Evolutionary conservation across 805 yeast genomes (phyloP).

Genomic region (Debaryomyces prosopidis): DNA sequence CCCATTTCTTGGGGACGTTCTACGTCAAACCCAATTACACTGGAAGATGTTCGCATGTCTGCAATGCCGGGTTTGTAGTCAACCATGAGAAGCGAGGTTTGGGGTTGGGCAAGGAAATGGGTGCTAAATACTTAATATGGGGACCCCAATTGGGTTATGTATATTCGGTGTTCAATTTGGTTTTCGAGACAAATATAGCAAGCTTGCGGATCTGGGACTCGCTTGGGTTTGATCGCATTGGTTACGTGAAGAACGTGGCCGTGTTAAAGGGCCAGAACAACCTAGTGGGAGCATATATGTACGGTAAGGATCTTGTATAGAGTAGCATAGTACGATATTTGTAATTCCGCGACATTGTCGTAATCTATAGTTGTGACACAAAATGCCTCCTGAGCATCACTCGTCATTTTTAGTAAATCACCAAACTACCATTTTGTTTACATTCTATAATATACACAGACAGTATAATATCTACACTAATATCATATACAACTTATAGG

Average conservation of each 20-base stretch:
- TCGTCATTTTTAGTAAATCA: not conserved
- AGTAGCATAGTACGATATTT: not conserved
- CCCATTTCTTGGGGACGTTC: conserved; percentile 65
- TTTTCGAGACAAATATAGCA: conserved; percentile 77
- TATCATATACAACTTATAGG: not conserved
- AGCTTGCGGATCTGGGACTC: conserved; percentile 79
- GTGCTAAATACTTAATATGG: conserved; percentile 62
- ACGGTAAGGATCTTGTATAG: conserved; percentile 57
- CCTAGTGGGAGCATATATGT: conserved; percentile 75
- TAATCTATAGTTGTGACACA: too few species aligned
- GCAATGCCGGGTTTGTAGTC: conserved; percentile 87
- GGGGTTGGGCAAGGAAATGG: conserved; percentile 71
- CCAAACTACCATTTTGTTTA: conserved; percentile 4
- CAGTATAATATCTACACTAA: conserved; percentile 35
- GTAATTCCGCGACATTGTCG: conserved; percentile 1
- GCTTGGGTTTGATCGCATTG: conserved; percentile 79
- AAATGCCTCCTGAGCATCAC: not conserved
- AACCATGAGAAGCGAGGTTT: conserved; percentile 58
- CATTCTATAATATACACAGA: conserved; percentile 28
- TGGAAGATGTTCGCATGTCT: conserved; percentile 82
- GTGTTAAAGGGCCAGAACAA: conserved; percentile 61
- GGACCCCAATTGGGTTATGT: conserved; percentile 80
- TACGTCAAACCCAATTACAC: conserved; percentile 84
- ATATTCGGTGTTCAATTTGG: conserved; percentile 85
- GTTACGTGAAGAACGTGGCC: conserved; percentile 73